phyloP scores from a whole-genome alignment of 352 stramenopile species.

The Phytophthora parvispora region DNA sequence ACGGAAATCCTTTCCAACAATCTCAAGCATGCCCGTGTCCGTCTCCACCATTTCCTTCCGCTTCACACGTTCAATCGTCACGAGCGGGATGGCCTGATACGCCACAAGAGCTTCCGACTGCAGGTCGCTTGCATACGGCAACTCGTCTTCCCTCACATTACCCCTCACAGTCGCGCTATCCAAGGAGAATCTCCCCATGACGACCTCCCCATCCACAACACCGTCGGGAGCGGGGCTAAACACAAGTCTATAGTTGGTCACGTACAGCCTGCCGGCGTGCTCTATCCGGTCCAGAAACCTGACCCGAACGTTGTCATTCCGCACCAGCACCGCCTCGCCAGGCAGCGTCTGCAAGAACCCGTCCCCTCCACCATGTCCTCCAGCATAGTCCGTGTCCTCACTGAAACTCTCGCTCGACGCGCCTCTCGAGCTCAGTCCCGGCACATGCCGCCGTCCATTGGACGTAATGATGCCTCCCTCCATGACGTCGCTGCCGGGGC shows the following conservation, averaged over 20 bases:
- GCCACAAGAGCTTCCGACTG: constrained; percentile 47
- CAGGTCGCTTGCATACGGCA: constrained; percentile 56
- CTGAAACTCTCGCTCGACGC: constrained; percentile 22
- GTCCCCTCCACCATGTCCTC: constrained; percentile 12
- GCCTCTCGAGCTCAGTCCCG: constrained; percentile 11
- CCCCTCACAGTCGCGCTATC: constrained; percentile 33
- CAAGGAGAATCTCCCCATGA: constrained; percentile 17
- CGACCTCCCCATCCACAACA: constrained; percentile 14
- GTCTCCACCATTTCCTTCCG: constrained; percentile 81
- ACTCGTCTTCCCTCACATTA: constrained; percentile 51
- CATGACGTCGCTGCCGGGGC: constrained; percentile 15
- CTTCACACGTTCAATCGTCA: constrained; percentile 81
- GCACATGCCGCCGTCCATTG: constrained; percentile 30
- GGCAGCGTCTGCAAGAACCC: constrained; percentile 63
- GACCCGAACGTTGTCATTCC: constrained; percentile 69
- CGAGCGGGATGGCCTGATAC: constrained; percentile 79
- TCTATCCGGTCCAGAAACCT: constrained; percentile 60
- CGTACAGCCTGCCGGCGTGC: constrained; percentile 71
- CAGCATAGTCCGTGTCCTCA: constrained; percentile 40
- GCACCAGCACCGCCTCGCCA: constrained; percentile 73
- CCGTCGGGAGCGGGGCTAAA: constrained; percentile 61
- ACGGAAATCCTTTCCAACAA: constrained; percentile 87
- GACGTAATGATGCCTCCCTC: constrained; percentile 42
- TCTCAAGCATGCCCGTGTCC: constrained; percentile 74
- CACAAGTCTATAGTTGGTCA: constrained; percentile 87